Conservation (phyloP, 2,329 filamentous ascomycete genomes). For the Fusarium odoratissimum region DNA sequence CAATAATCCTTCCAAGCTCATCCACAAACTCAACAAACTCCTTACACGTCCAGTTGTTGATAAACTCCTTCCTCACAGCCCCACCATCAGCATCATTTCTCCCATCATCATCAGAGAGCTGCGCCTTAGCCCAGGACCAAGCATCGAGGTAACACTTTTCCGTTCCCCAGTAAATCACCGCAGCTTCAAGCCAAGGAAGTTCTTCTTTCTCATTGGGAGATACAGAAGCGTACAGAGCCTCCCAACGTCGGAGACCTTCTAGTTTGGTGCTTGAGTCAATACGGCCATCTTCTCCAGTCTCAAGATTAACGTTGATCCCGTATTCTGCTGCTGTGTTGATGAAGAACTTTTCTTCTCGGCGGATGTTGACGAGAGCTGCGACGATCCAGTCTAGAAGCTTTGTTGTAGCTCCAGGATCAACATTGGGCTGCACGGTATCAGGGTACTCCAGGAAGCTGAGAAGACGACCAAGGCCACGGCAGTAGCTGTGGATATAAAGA, state of each 20-base stretch:
- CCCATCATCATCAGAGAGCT: slow-evolving; percentile 44
- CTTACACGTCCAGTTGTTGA: slow-evolving; percentile 74
- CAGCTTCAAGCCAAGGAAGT: slow-evolving; percentile 70
- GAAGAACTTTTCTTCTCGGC: slow-evolving; percentile 75
- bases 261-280: slow-evolving; percentile 51
- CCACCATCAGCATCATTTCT: slow-evolving; percentile 71
- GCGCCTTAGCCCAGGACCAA: slow-evolving; percentile 64
- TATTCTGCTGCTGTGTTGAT: slow-evolving; percentile 71
- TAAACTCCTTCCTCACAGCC: slow-evolving; percentile 72
- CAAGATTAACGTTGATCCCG: slow-evolving; percentile 61
- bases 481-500: slow-evolving; percentile 77
- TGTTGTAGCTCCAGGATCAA: slow-evolving; percentile 56
- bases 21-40: slow-evolving; percentile 72
- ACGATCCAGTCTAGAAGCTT: slow-evolving; percentile 72
- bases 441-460: slow-evolving; percentile 71
- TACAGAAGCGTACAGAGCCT: slow-evolving; percentile 65
- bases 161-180: slow-evolving; percentile 82
- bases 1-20: slow-evolving; percentile 64
- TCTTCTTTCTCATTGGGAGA: slow-evolving; percentile 56
- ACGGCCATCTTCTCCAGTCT: slow-evolving; percentile 31
- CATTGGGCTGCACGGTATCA: slow-evolving; percentile 24
- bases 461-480: slow-evolving; percentile 73
- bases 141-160: slow-evolving; percentile 73
- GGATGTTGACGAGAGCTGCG: slow-evolving; percentile 73
- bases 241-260: slow-evolving; percentile 54